Evolutionary conservation across 345 rosid species (phyloP).

Genomic region (Punica granatum): DNA sequence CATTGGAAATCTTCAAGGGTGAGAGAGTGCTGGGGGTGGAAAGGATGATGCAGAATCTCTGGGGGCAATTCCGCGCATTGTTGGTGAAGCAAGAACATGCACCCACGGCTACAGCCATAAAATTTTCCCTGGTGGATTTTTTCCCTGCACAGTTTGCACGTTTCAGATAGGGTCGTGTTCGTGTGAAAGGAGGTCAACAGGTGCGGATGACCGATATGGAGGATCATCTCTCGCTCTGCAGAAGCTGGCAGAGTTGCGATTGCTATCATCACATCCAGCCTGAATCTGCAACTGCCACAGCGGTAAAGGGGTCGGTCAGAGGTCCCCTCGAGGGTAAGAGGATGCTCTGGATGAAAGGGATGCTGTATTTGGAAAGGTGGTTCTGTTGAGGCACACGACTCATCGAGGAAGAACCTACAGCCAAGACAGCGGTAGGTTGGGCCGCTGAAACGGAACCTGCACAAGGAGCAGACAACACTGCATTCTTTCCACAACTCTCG

Average conservation of each 20-base stretch:
- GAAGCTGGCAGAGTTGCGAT: neutral
- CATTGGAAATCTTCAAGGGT: neutral
- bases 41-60: neutral
- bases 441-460: neutral
- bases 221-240: neutral
- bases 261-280: neutral
- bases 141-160: neutral
- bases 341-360: neutral
- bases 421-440: constrained; percentile 3
- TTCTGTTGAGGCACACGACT: neutral
- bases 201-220: neutral
- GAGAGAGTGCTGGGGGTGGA: neutral
- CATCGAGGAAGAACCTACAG: constrained; percentile 7
- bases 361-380: too few relatives aligned
- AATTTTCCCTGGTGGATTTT: neutral
- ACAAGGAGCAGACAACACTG: neutral
- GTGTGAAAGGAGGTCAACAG: neutral
- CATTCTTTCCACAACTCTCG: neutral
- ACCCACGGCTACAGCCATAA: neutral
- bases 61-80: neutral
- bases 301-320: neutral
- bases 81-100: neutral
- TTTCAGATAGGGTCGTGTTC: neutral
- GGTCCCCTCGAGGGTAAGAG: neutral
- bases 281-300: neutral